Conservation (phyloP, 2,329 filamentous ascomycete species). For the Paracoccidioides lutzii region DNA sequence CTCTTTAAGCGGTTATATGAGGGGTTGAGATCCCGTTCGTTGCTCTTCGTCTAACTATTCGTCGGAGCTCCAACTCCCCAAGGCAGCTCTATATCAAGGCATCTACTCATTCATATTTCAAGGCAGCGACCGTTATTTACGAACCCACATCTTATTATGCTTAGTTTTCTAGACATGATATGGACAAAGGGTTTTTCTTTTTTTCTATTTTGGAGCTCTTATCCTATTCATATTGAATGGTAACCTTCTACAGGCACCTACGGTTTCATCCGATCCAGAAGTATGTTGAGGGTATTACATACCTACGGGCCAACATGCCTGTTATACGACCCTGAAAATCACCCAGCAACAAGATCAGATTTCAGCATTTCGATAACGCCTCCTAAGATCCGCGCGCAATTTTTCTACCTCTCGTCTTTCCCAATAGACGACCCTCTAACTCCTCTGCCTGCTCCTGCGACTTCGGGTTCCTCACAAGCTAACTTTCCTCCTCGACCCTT, state of each 20-base stretch:
- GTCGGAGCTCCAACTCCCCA: not conserved
- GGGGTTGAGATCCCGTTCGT: not conserved
- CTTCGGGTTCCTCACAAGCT: constrained; percentile 34
- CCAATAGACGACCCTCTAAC: constrained; percentile 85
- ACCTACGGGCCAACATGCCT: constrained; percentile 49
- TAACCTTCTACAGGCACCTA: not conserved
- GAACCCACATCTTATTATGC: not conserved
- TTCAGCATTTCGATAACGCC: constrained; percentile 35
- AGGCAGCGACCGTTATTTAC: not conserved
- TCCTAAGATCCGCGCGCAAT: constrained; percentile 51
- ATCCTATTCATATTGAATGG: not conserved
- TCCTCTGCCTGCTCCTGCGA: constrained; percentile 43
- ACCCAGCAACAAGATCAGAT: constrained; percentile 16
- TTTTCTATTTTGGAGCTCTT: no score
- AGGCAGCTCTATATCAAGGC: not conserved
- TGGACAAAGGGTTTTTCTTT: not conserved
- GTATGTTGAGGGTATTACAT: constrained; percentile 37
- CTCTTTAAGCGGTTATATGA: not conserved
- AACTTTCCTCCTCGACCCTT: constrained; percentile 63
- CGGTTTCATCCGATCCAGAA: not conserved
- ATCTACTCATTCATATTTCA: not conserved
- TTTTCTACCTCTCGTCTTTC: constrained; percentile 72
- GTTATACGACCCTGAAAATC: constrained; percentile 24
- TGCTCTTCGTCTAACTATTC: no score
- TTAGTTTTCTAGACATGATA: not conserved